Conservation (phyloP, 1,284 basidiomycete species). For the Trametes hirsuta region DNA sequence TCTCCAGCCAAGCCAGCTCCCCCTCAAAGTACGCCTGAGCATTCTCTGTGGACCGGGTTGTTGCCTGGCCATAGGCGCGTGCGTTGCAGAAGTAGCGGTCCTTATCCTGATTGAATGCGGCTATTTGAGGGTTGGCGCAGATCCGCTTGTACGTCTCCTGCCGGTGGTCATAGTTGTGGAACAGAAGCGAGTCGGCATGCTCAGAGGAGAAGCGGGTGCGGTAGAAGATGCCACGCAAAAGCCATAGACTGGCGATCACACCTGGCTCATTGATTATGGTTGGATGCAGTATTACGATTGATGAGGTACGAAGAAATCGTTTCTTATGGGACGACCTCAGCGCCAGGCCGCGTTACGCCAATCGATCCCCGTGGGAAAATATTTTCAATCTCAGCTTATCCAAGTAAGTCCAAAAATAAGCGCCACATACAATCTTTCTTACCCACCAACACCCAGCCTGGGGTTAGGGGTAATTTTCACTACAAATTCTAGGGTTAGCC, state of each 20-base stretch:
- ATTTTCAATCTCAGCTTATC: too few species aligned
- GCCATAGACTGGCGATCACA: background rate
- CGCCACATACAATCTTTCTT: too few species aligned
- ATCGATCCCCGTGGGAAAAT: too few species aligned
- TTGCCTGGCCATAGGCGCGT: background rate
- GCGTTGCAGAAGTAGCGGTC: background rate
- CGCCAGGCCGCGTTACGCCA: too few species aligned
- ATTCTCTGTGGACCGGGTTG: background rate
- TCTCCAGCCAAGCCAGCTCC: background rate
- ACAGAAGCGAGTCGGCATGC: background rate
- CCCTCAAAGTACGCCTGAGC: background rate
- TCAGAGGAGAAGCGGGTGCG: background rate
- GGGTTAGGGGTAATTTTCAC: too few species aligned
- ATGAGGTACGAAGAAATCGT: too few species aligned
- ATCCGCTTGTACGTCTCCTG: background rate
- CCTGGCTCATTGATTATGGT: background rate
- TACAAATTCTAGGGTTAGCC: too few species aligned
- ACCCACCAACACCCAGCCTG: too few species aligned
- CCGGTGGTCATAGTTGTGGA: background rate
- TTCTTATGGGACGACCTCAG: too few species aligned
- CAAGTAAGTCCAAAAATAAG: too few species aligned
- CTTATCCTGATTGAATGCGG: background rate
- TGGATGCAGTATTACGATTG: background rate
- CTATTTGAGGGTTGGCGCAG: background rate
- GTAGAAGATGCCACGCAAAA: background rate